Percentiles rank a stretch among this genome's conserved stretches.
phyloP scores from a whole-genome alignment of 352 stramenopile species.

The Phytophthora sojae region DNA sequence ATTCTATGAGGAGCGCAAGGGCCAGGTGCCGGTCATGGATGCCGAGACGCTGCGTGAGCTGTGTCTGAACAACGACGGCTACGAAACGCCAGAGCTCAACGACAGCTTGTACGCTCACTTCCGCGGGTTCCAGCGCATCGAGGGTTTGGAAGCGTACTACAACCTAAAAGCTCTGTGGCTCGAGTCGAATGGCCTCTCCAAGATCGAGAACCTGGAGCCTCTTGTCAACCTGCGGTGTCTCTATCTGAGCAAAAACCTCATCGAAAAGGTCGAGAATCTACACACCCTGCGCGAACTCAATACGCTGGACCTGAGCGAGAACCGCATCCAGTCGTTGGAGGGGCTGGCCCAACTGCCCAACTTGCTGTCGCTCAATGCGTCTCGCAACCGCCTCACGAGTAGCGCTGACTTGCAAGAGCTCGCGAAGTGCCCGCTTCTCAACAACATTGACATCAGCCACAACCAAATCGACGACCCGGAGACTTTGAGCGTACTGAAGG shows the following conservation, averaged over 20 bases:
- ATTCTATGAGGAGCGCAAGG: slow-evolving; percentile 71
- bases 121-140: slow-evolving; percentile 94
- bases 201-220: slow-evolving; percentile 82
- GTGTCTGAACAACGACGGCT: slow-evolving; percentile 93
- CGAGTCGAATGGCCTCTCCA: slow-evolving; percentile 93
- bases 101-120: slow-evolving; percentile 95
- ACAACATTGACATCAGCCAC: slow-evolving; percentile 93
- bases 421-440: slow-evolving; percentile 67
- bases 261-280: slow-evolving; percentile 82
- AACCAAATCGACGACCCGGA: slow-evolving; percentile 88
- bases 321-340: slow-evolving; percentile 85
- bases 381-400: slow-evolving; percentile 89
- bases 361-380: slow-evolving; percentile 91
- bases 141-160: slow-evolving; percentile 94
- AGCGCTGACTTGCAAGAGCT: slow-evolving; percentile 82
- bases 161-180: slow-evolving; percentile 96
- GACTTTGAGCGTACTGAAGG: slow-evolving; percentile 83
- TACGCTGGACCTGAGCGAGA: slow-evolving; percentile 94
- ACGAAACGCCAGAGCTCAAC: slow-evolving; percentile 95
- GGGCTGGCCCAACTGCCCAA: slow-evolving; percentile 80
- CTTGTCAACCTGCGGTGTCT: slow-evolving; percentile 90
- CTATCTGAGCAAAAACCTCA: slow-evolving; percentile 95
- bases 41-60: slow-evolving; percentile 83
- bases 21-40: slow-evolving; percentile 89
- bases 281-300: slow-evolving; percentile 80